Conservation (phyloP, 768 basidiomycete species). For the Amanita pallidorosea region DNA sequence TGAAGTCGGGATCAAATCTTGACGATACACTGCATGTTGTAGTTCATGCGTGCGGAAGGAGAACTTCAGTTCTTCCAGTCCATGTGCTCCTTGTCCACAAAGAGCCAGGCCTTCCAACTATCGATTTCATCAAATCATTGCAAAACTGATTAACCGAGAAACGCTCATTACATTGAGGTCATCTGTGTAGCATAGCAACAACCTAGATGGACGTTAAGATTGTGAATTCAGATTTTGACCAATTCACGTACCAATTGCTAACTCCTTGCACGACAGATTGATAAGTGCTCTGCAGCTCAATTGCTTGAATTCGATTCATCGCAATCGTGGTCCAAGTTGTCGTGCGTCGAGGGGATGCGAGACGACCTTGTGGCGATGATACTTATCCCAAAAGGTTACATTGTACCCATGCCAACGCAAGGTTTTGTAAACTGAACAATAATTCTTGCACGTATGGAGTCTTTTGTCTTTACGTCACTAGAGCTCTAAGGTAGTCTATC, state of each 20-base stretch:
- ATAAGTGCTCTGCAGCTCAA: neutral
- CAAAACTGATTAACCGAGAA: neutral
- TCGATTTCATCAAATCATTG: neutral
- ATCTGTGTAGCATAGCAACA: neutral
- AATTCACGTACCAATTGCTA: constrained; percentile 1
- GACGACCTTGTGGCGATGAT: neutral
- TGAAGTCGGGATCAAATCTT: neutral
- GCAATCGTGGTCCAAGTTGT: neutral
- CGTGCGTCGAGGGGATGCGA: neutral
- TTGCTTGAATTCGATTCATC: neutral
- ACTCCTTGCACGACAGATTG: neutral
- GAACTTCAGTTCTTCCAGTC: constrained; percentile 1
- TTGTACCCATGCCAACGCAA: too few species aligned
- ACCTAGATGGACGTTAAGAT: neutral
- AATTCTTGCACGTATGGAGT: too few species aligned
- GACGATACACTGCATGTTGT: constrained; percentile 5
- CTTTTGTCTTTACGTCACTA: too few species aligned
- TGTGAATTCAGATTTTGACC: neutral
- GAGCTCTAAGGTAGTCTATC: too few species aligned
- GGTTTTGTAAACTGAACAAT: too few species aligned
- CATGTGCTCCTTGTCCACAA: neutral
- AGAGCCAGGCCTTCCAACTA: neutral
- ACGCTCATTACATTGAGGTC: neutral
- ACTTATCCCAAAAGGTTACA: too few species aligned
- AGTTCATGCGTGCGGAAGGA: neutral